Percentiles rank a stretch among this genome's conserved stretches.
phyloP scores from a whole-genome alignment of 441 rosid genomes.

The Aleurites moluccanus region DNA sequence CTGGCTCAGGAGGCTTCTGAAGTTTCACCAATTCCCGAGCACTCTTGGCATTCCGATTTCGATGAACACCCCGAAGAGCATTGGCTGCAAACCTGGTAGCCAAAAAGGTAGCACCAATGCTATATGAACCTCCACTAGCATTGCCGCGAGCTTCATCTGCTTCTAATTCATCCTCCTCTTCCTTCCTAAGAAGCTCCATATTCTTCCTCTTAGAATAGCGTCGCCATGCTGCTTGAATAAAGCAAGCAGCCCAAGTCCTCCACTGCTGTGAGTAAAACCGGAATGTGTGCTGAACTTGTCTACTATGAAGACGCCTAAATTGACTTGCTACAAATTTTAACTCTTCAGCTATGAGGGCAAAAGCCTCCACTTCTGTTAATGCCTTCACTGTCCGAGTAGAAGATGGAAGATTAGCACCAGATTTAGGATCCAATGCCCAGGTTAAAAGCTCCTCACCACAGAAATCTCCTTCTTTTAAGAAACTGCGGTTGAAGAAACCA shows the following conservation, averaged over 20 bases:
- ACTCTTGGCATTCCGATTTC: conserved; percentile 67
- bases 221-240: conserved; percentile 95
- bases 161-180: conserved; percentile 58
- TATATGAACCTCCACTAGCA: conserved; percentile 46
- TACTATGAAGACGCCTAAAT: conserved; percentile 88
- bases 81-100: conserved; percentile 95
- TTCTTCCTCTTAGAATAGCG: conserved; percentile 80
- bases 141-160: conserved; percentile 36
- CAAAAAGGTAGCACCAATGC: conserved; percentile 86
- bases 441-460: conserved; percentile 96
- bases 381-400: conserved; percentile 93
- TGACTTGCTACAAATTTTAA: conserved; percentile 94
- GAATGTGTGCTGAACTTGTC: conserved; percentile 96
- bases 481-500: conserved; percentile 82
- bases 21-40: conserved; percentile 76
- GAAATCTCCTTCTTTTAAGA: conserved; percentile 85
- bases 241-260: conserved; percentile 99
- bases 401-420: conserved; percentile 81
- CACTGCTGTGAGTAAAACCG: conserved; percentile 96
- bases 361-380: conserved; percentile 81
- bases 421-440: conserved; percentile 93
- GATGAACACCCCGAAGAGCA: conserved; percentile 82
- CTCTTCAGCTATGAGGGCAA: conserved; percentile 84
- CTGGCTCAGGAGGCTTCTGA: conserved; percentile 92
- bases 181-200: conserved; percentile 68